These are phyloP conservation scores for Ricinus communis DNA, from an alignment of 345 rosid genomes.

Conservation along the genomic window DNA sequence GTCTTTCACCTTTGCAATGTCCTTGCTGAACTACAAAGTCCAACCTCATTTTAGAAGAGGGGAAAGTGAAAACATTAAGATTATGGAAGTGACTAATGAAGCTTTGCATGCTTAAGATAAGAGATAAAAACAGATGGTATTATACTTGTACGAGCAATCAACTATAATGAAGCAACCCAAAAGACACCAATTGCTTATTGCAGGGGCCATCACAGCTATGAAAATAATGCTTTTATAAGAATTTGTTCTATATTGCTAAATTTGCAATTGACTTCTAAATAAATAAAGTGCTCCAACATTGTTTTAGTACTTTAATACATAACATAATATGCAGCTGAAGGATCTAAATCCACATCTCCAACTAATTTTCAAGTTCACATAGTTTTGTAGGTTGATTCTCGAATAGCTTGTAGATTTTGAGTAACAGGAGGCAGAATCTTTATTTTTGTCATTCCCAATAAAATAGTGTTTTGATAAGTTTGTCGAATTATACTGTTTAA, in stretches of 20 bases:
- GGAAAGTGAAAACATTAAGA: neutral
- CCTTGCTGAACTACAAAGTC: conserved; percentile 65
- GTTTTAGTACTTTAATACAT: neutral
- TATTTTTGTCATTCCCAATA: neutral
- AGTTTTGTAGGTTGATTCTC: neutral
- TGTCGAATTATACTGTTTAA: too few species aligned
- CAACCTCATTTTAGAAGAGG: conserved; percentile 22
- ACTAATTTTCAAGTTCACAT: neutral
- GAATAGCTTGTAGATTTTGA: neutral
- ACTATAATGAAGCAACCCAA: neutral
- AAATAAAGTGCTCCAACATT: neutral
- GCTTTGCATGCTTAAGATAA: neutral
- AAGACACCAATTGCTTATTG: neutral
- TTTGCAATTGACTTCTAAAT: too few species aligned
- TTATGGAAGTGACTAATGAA: neutral
- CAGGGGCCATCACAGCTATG: neutral
- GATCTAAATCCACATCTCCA: neutral
- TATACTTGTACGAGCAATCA: neutral
- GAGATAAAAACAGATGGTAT: neutral
- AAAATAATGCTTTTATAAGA: neutral
- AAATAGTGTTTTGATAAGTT: too few species aligned
- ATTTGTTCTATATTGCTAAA: neutral
- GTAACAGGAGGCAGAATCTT: neutral
- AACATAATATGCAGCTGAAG: neutral
- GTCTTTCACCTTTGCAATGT: conserved; percentile 79